Conservation (phyloP, 176 grass and related monocot genomes). For the Oryza australiensis region DNA sequence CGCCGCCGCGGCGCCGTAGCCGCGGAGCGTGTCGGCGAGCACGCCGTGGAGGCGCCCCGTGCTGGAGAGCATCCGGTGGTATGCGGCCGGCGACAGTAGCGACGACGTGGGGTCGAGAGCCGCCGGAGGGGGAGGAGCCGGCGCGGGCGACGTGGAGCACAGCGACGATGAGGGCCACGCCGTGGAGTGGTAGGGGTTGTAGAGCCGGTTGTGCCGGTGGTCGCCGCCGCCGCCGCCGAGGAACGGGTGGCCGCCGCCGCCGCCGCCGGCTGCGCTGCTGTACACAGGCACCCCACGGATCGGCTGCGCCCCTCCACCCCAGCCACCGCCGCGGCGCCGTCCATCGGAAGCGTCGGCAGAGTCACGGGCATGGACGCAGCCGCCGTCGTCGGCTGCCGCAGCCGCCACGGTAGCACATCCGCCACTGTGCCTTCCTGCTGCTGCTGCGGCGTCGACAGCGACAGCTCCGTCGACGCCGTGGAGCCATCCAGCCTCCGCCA, state of each 20-base stretch:
- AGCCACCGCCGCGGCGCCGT: neutral
- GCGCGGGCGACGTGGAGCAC: constrained; percentile 6
- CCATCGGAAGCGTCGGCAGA: neutral
- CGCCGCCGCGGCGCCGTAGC: neutral
- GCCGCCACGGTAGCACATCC: constrained; percentile 3
- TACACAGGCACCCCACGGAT: constrained; percentile 74
- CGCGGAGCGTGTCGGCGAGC: constrained; percentile 39
- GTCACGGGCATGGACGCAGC: neutral
- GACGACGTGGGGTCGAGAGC: constrained; percentile 4
- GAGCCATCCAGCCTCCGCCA: constrained; percentile 46
- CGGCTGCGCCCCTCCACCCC: constrained; percentile 12
- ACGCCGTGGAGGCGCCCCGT: constrained; percentile 44
- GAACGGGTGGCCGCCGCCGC: constrained; percentile 15
- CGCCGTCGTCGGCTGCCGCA: neutral
- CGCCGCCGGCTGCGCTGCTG: neutral
- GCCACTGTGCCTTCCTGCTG: neutral
- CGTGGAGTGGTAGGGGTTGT: constrained; percentile 32
- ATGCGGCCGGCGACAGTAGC: constrained; percentile 37
- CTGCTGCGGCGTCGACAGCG: constrained; percentile 35
- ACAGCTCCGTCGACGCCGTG: constrained; percentile 57
- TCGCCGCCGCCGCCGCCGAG: constrained; percentile 1
- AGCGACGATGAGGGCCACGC: constrained; percentile 33
- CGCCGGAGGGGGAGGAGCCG: constrained; percentile 7
- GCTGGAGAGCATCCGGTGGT: constrained; percentile 55
- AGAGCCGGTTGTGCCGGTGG: constrained; percentile 13